phyloP scores from a whole-genome alignment of 2,329 filamentous ascomycete genomes.

The Cercospora sp. region DNA sequence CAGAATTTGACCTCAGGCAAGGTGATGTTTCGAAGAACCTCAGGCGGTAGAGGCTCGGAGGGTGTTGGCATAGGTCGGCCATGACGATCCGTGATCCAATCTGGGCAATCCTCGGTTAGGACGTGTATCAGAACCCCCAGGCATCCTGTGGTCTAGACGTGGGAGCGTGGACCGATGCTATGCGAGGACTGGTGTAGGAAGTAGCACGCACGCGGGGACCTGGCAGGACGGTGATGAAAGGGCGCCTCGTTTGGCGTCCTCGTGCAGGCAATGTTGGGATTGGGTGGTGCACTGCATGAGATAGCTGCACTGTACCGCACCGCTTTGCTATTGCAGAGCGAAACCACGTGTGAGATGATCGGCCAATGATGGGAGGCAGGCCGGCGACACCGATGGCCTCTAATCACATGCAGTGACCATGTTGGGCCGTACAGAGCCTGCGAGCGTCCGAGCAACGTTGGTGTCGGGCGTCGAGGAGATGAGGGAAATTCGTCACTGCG shows the following conservation, averaged over 20 bases:
- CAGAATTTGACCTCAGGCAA: not conserved
- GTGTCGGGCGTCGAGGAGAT: not conserved
- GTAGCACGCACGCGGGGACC: not conserved
- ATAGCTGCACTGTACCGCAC: not conserved
- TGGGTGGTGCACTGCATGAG: not conserved
- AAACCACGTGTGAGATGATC: not conserved
- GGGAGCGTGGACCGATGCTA: not conserved
- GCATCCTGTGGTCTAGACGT: conserved; percentile 4
- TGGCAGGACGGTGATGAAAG: not conserved
- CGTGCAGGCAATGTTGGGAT: not conserved
- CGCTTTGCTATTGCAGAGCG: not conserved
- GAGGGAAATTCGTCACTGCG: not conserved
- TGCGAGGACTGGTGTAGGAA: not conserved
- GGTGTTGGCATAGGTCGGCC: not conserved
- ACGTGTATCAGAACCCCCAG: not conserved
- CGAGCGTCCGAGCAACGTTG: not conserved
- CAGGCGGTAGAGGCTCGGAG: not conserved
- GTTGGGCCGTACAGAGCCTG: not conserved
- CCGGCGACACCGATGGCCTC: not conserved
- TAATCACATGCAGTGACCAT: not conserved
- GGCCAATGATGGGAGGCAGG: not conserved
- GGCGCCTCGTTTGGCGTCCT: not conserved
- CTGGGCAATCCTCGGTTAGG: conserved; percentile 4
- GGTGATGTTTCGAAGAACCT: not conserved
- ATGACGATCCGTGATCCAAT: not conserved